Evolutionary conservation across 1,139 yeast genomes (phyloP), one percentile per base, ranked within the genome.

Genomic region (Sugiyamaella novakii): DNA sequence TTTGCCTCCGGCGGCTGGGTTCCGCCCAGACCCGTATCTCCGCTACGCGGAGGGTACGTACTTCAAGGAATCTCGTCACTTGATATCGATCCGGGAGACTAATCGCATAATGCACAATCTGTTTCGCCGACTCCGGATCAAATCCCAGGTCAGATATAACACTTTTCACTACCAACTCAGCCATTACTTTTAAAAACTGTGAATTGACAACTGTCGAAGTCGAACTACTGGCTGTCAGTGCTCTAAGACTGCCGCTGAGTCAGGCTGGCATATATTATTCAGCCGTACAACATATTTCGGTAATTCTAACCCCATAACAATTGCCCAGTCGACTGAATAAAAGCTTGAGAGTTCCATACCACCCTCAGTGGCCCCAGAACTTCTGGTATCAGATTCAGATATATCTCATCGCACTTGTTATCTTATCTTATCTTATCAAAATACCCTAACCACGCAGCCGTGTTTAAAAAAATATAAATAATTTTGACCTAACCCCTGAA

Each of bases 71-170:
- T 18, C 19, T 21, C n/a, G 34, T 46, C 19, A 39, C 30, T 12
- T 46, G 42, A 27, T 33, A 12, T 8, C 29, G 8, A 25, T 34
- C 40, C 14, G 45, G 40, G 4, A 38, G 33, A 19, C 28, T 24
- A 6, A 29, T 27, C 5, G 49, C 40, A 27, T 38, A 35, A 6
- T 40, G 35, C 14, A 40, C 45, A 3, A 46, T 10, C 12, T 39
- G 44, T n/a, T 30, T 25, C 10, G 47, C 50, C 8, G 43, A 31
- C 14, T 41, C 50, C 2, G 8, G 24, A 31, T 46, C 46, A 24
- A 37, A 31, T 19, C 44, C 47, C 43, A 43, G 19, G 21, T 42
- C 27, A 5, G 34, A 30, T 11, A 40, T 41, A 5, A 43, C 12
- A 21, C 15, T 34, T 7, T 12, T n/a, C 14, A 27, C 38, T 14